Base-by-base conservation (phyloP, 2,329 filamentous ascomycete species). In the Stagonosporopsis vannaccii region DNA sequence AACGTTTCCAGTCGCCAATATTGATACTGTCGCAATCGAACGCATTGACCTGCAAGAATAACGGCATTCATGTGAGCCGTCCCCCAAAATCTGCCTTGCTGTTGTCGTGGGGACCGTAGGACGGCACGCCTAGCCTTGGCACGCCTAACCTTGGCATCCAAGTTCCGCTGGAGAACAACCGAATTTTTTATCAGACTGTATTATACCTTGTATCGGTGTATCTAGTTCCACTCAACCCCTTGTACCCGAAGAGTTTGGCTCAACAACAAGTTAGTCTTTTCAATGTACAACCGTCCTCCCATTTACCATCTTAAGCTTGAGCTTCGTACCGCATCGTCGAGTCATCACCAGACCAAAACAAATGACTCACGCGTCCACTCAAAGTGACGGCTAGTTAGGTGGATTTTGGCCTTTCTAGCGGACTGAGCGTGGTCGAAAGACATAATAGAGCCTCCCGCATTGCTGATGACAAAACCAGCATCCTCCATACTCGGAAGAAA, bases 351-450 rank as follows among this genome's bases (percentile, higher is more conserved):
- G 2, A 20, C 60, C 50, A 73, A 20, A 3, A 26, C 42, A 45
- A 63, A 71, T 45, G 30, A 58, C 41, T 65, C 63, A 7, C 59
- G 42, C 8, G 30, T 37, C 67, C 69, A 72, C 3, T 63, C 66
- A 58, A 72, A 74, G 65, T 67, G 70, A 44, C 66, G 72, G 17
- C 56, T 62, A 65, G 74, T 58, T 30, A 60, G 62, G 55, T 74
- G 70, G 23, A 75, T 70, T 13, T 61, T 60, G 39, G 69, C 67
- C 26, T 50, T 67, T 1, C 61, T 60, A 3, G 8, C 25, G 2
- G 35, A 45, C 5, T 19, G 12, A 9, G 22, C 26, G 6, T 53
- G 33, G 19, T 68, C 58, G 30, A 69, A 69, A 4, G 32, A 46
- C 0, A 66, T 62, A 1, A 61, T 57, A 0, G 66, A 69, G 1